Evolutionary conservation across 1,139 yeast species (phyloP).

Genomic region (Kodamaea sp.): DNA sequence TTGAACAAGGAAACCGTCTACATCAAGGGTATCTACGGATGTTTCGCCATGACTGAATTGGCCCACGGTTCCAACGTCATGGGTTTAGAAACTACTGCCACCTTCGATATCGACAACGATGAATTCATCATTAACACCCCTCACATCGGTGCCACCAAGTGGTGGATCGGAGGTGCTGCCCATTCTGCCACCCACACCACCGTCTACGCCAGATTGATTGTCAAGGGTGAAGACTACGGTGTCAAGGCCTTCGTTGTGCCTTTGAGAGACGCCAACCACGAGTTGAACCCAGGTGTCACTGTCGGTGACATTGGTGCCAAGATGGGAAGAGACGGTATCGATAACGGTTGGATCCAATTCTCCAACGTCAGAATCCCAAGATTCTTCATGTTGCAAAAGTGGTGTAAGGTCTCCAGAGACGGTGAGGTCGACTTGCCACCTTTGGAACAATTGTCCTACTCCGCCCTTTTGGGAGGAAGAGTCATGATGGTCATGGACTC

Average conservation of each 20-base stretch:
- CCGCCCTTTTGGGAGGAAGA: slow-evolving; percentile 49
- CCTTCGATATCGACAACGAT: slow-evolving; percentile 41
- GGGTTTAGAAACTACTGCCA: slow-evolving; percentile 50
- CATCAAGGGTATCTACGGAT: slow-evolving; percentile 44
- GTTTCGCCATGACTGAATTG: slow-evolving; percentile 53
- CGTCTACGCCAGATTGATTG: slow-evolving; percentile 46
- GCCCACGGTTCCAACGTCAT: slow-evolving; percentile 52
- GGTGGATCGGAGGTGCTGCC: slow-evolving; percentile 58
- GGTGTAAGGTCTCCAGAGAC: slow-evolving; percentile 42
- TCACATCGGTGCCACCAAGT: slow-evolving; percentile 51
- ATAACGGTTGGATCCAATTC: slow-evolving; percentile 53
- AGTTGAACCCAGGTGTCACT: slow-evolving; percentile 44
- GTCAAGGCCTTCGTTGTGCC: slow-evolving; percentile 53
- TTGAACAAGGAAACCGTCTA: slow-evolving; percentile 37
- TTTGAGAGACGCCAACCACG: slow-evolving; percentile 46
- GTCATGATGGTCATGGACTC: slow-evolving; percentile 49
- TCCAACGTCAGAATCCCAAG: slow-evolving; percentile 47
- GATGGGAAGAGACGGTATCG: slow-evolving; percentile 54
- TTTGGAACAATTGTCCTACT: slow-evolving; percentile 48
- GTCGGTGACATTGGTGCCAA: slow-evolving; percentile 52
- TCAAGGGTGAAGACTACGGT: slow-evolving; percentile 48
- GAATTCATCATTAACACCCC: slow-evolving; percentile 50
- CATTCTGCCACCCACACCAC: slow-evolving; percentile 50
- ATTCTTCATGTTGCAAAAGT: slow-evolving; percentile 50
- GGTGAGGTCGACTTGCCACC: slow-evolving; percentile 48